Base-by-base conservation (phyloP, 1,139 yeast species). In the Meyerozyma guilliermondii region DNA sequence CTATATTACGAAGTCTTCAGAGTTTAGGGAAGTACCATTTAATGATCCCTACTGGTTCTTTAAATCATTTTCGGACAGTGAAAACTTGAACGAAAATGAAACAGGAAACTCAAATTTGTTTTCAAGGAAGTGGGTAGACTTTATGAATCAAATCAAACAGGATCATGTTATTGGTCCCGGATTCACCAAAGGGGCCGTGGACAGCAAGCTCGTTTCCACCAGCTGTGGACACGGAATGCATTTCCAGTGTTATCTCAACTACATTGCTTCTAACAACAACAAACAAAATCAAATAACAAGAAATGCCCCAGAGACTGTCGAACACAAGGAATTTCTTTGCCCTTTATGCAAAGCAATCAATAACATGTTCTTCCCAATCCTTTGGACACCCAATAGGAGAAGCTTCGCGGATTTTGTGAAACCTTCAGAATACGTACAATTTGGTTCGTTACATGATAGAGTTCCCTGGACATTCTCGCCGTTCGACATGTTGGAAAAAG, bases 151-250 rank as follows among this genome's bases (percentile, higher is more conserved):
- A 3, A 51, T 68, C 1, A 71, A 67, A 41, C 64, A 68, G 1
- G 59, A 62, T 2, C 56, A 63, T 44, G 79, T 80, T 0, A 63
- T 84, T 52, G 94, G 94, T 0, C 94, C 92, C 0, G 91, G 91
- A 0, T 86, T 83, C 53, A 77, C 81, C 1, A 62, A 57, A 18
- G 62, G 63, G 5, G 58, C 65, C 43, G 66, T 69, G 38, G 71
- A 73, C 35, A 70, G 65, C 40, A 74, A 74, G 41, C 66, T 83
- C 7, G 80, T 86, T 1, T 71, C 89, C 5, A 81, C 83, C 52
- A 83, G 95, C 41, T 92, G 98, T 66, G 95, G 97, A 0, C 98
- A 92, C 63, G 95, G 96, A 1, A 84, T 92, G 81, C 98, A 92
- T 60, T 80, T 78, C 50, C 74, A 78, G 29, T 92, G 98, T 56